A percentile compares a stretch with the other conserved stretches of the same genome.
Evolutionary conservation across 2,329 filamentous ascomycete genomes (phyloP).

Genomic region (Xylariaceae sp.): DNA sequence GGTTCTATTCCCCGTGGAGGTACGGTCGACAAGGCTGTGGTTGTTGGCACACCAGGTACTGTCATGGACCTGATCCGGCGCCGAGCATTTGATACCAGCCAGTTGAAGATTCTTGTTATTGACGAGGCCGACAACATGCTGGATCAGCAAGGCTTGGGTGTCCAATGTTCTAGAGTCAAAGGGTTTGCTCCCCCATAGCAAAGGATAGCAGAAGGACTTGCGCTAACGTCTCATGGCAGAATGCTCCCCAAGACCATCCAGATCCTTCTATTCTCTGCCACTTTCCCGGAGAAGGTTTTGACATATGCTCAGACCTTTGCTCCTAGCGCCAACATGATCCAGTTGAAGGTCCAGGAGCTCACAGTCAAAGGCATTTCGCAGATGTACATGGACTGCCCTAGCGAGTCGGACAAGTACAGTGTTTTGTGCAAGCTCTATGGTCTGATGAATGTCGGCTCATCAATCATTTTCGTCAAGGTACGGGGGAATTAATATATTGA

Average conservation of each 20-base stretch:
- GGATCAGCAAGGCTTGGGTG: slow-evolving; percentile 88
- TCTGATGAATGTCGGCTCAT: slow-evolving; percentile 92
- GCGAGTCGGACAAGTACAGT: slow-evolving; percentile 77
- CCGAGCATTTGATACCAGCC: slow-evolving; percentile 63
- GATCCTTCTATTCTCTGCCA: slow-evolving; percentile 92
- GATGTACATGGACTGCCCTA: slow-evolving; percentile 90
- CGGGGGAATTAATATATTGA: not conserved
- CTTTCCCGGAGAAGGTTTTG: slow-evolving; percentile 80
- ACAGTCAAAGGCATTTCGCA: slow-evolving; percentile 97
- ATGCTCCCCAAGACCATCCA: slow-evolving; percentile 72
- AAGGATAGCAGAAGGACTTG: not conserved
- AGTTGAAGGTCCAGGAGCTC: slow-evolving; percentile 81
- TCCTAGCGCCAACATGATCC: slow-evolving; percentile 79
- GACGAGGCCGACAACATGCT: slow-evolving; percentile 99
- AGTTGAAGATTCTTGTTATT: slow-evolving; percentile 78
- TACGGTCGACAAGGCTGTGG: slow-evolving; percentile 67
- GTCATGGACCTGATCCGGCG: slow-evolving; percentile 81
- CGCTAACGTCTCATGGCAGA: slow-evolving; percentile 42
- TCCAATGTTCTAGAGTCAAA: slow-evolving; percentile 91
- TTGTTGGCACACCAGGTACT: slow-evolving; percentile 92
- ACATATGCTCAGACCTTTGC: slow-evolving; percentile 80
- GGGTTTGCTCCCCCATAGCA: slow-evolving; percentile 48
- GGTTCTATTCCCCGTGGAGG: slow-evolving; percentile 65
- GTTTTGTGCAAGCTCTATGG: slow-evolving; percentile 90
- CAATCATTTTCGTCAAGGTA: slow-evolving; percentile 95